Evolutionary conservation across 139 green algal species (phyloP).

Genomic region (Monoraphidium neglectum): DNA sequence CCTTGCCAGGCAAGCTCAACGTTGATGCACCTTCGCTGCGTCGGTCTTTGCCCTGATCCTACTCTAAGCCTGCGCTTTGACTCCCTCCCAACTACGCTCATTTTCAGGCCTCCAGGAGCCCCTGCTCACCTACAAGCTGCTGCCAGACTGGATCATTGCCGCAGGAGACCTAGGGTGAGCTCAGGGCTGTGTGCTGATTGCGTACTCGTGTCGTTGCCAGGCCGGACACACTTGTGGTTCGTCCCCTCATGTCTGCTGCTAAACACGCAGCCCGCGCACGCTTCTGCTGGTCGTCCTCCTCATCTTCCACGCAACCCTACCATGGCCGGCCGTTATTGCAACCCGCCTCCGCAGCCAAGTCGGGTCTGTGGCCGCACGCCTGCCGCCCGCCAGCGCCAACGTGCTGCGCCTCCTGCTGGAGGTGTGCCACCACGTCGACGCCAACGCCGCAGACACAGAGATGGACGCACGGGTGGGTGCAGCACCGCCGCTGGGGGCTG

Average conservation of each 20-base stretch:
- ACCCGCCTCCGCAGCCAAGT: not conserved
- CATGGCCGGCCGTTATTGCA: conserved; percentile 18
- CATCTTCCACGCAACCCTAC: not conserved
- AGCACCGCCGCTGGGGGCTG: too few species aligned
- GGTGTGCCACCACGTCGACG: not conserved
- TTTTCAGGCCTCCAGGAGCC: conserved; percentile 24
- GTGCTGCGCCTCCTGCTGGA: conserved; percentile 21
- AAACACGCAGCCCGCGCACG: not conserved
- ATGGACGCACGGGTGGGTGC: conserved; percentile 13
- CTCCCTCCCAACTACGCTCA: too few species aligned
- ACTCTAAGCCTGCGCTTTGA: too few species aligned
- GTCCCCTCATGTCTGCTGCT: not conserved
- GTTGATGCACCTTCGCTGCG: too few species aligned
- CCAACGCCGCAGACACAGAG: conserved; percentile 12
- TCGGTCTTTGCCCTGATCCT: too few species aligned
- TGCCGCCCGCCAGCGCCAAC: conserved; percentile 19
- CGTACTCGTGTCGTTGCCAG: too few species aligned
- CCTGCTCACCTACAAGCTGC: conserved; percentile 31
- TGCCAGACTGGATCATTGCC: not conserved
- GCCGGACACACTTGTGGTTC: too few species aligned
- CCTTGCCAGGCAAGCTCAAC: too few species aligned
- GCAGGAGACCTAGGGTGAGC: not conserved
- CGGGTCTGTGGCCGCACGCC: not conserved
- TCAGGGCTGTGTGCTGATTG: too few species aligned
- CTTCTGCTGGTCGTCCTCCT: too few species aligned